Evolutionary conservation across 306 rosid species (phyloP), one percentile per base, ranked within the genome.

Genomic region (Myrica gale): DNA sequence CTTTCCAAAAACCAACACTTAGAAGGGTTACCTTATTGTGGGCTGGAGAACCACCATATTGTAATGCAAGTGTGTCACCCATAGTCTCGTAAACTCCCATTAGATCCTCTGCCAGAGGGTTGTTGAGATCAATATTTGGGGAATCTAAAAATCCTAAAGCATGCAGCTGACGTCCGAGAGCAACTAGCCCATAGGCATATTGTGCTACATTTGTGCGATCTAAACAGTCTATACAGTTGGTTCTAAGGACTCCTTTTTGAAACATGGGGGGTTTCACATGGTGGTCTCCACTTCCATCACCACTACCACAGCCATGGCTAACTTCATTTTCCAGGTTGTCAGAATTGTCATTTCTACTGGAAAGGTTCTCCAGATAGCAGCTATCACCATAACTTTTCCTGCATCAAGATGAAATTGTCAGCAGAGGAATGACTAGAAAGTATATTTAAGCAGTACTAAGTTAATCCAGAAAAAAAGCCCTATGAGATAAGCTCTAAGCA

Each of bases 141-240:
- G 93, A 83, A 63, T 88, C 93, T 67, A 67, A 51, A 67, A 89
- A 76, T 73, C 92, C 93, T 76, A 92, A 77, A 78, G 78, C 85
- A 66, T 87, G 86, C 37, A 96, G 80, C 80, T 96, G 99, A 37
- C 82, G 80, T 73, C 91, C 99, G 12, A 96, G 90, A 44, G 92
- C 93, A 83, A 82, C 91, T 54, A 92, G 84, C 68, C 99, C 99
- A 82, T 81, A 96, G 58, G 92, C 89, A 86, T 84, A 96, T 70
- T 96, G 99, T 2, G 99, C 99, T 74, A 96, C 99, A 69, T 96
- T 96, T 57, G 99, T 96, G 77, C 99, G 99, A 76, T 96, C 99
- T 79, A 96, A 84, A 78, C 99, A 96, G 82, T 96, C 99, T 52
- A 96, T 96, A 78, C 99, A 96, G 68, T 96, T 96, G 84, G 98